Conservation (phyloP, 2,329 filamentous ascomycete genomes). For the Alternaria incomplexa region DNA sequence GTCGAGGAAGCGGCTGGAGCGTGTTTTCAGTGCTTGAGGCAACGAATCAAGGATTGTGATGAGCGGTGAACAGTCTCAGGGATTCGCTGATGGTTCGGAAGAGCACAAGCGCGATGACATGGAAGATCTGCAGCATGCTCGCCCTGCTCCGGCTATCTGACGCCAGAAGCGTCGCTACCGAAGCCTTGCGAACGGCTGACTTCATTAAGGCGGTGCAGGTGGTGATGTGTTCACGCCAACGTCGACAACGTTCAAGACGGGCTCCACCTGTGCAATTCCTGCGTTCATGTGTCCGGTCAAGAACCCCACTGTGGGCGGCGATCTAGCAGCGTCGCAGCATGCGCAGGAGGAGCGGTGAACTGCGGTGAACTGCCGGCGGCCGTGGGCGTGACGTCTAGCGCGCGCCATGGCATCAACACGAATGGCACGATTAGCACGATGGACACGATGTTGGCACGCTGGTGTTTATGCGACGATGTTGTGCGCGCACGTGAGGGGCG, state of each 20-base stretch:
- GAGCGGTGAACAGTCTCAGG: conserved; percentile 49
- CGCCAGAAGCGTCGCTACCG: conserved; percentile 44
- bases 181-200: conserved; percentile 46
- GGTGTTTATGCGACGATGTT: conserved; percentile 26
- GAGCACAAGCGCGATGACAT: conserved; percentile 48
- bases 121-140: conserved; percentile 50
- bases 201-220: conserved; percentile 44
- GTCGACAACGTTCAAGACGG: conserved; percentile 19
- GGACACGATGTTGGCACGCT: conserved; percentile 24
- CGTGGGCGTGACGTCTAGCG: conserved; percentile 31
- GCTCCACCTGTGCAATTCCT: conserved; percentile 17
- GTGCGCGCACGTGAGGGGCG: conserved; percentile 39
- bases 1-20: conserved; percentile 17
- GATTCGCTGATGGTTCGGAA: conserved; percentile 41
- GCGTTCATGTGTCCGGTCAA: conserved; percentile 20
- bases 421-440: neutral
- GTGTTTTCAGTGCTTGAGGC: conserved; percentile 29
- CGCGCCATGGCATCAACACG: conserved; percentile 13
- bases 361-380: conserved; percentile 45
- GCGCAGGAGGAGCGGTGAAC: conserved; percentile 38
- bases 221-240: conserved; percentile 45
- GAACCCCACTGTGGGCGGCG: conserved; percentile 21
- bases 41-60: conserved; percentile 40
- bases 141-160: conserved; percentile 45
- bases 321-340: conserved; percentile 20